A percentile compares a stretch with the other conserved stretches of the same genome.
Conservation (phyloP, 2,329 filamentous ascomycete species). For the Fusarium oxysporum region DNA sequence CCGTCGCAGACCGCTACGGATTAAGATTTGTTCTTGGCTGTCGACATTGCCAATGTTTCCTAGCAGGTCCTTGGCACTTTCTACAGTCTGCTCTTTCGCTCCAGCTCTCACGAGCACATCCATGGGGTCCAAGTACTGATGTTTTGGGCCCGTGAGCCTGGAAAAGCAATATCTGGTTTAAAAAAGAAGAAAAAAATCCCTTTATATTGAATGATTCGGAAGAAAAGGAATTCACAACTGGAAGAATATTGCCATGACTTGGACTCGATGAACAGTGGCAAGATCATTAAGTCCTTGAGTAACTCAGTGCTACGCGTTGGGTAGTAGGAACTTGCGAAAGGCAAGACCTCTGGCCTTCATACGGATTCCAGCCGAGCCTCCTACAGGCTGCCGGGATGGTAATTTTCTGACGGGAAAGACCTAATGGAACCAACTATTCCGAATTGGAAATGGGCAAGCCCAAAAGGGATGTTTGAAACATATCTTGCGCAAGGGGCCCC, state of each 20-base stretch:
- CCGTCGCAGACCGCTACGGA: conserved; percentile 40
- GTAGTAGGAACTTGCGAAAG: not conserved
- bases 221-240: not conserved
- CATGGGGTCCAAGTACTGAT: not conserved
- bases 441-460: conserved; percentile 29
- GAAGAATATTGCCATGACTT: not conserved
- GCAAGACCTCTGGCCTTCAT: conserved; percentile 6
- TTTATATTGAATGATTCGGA: too few species aligned
- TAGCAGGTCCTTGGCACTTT: conserved; percentile 33
- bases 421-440: conserved; percentile 34
- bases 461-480: conserved; percentile 44
- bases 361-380: conserved; percentile 34
- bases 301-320: not conserved
- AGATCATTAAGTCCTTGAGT: not conserved
- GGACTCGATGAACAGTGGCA: not conserved
- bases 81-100: conserved; percentile 23
- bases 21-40: conserved; percentile 15
- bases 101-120: not conserved
- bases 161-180: not conserved
- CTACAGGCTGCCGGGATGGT: conserved; percentile 12
- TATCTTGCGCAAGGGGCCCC: conserved; percentile 33
- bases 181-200: not conserved
- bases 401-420: conserved; percentile 12
- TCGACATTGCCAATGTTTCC: conserved; percentile 29
- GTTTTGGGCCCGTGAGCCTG: not conserved